A percentile compares a stretch with the other conserved stretches of the same genome.
These are phyloP conservation scores for Plasmopara halstedii DNA, from an alignment of 352 stramenopile genomes.

Conservation along the genomic window DNA sequence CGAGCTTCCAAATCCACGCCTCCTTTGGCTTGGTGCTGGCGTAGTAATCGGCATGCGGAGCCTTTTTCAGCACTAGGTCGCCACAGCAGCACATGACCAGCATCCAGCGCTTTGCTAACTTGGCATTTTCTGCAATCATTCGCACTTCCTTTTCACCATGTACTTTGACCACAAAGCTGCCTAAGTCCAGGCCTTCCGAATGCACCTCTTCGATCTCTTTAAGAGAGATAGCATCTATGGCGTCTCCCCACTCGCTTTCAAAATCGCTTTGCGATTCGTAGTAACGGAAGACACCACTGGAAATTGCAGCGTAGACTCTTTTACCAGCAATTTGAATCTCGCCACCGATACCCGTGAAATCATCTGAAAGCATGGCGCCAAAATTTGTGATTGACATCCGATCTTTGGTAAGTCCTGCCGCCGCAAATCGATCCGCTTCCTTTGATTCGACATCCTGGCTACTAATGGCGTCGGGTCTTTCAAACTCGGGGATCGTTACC, in stretches of 20 bases:
- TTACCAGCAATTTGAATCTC: conserved; percentile 56
- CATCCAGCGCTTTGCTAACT: conserved; percentile 79
- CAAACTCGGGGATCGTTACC: conserved; percentile 36
- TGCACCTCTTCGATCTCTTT: conserved; percentile 74
- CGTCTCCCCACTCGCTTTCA: conserved; percentile 77
- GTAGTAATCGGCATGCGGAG: conserved; percentile 56
- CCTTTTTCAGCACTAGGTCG: conserved; percentile 67
- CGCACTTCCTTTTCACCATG: conserved; percentile 62
- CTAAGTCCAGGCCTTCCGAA: conserved; percentile 58
- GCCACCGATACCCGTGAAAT: conserved; percentile 53
- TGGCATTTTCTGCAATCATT: conserved; percentile 59
- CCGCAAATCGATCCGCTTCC: conserved; percentile 19
- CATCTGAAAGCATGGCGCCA: conserved; percentile 21
- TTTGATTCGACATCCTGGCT: conserved; percentile 19
- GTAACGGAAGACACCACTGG: conserved; percentile 80
- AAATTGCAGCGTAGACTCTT: conserved; percentile 69
- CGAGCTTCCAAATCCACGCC: conserved; percentile 83
- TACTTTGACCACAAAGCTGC: conserved; percentile 74
- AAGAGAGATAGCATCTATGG: conserved; percentile 73
- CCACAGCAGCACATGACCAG: conserved; percentile 84
- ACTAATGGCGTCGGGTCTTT: conserved; percentile 25
- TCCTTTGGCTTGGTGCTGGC: conserved; percentile 74
- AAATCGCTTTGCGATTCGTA: conserved; percentile 79
- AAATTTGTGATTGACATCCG: conserved; percentile 19
- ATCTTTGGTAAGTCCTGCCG: conserved; percentile 25